A percentile compares a stretch with the other conserved stretches of the same genome.
Conservation (phyloP, 1,139 yeast genomes). For the Candida freyschussii region DNA sequence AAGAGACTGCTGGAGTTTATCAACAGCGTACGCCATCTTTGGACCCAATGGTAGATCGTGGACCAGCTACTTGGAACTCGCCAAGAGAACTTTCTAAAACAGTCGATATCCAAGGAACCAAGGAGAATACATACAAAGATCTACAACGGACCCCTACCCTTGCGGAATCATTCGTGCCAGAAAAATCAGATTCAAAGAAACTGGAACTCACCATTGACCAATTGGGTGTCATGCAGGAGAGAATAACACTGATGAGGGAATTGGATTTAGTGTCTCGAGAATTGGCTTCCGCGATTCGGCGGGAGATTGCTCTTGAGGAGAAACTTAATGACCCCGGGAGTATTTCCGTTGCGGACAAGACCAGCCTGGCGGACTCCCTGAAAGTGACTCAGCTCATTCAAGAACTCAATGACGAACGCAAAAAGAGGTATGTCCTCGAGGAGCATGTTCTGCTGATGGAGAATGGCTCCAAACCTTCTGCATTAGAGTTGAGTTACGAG, state of each 20-base stretch:
- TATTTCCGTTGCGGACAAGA: slow-evolving; percentile 23
- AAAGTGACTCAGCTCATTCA: slow-evolving; percentile 50
- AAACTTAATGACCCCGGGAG: slow-evolving; percentile 29
- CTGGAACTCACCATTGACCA: slow-evolving; percentile 52
- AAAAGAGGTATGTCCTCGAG: slow-evolving; percentile 62
- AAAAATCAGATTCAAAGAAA: slow-evolving; percentile 16
- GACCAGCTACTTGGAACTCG: too few species aligned
- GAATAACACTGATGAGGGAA: slow-evolving; percentile 54
- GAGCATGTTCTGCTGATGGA: slow-evolving; percentile 58
- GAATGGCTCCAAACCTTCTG: slow-evolving; percentile 47
- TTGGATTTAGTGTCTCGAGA: slow-evolving; percentile 65
- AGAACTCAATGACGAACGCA: slow-evolving; percentile 57
- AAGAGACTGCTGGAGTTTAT: too few species aligned
- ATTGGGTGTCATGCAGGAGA: slow-evolving; percentile 55
- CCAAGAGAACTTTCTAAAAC: too few species aligned
- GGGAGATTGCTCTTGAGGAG: slow-evolving; percentile 58
- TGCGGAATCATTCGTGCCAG: slow-evolving; percentile 18
- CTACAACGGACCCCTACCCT: too few species aligned
- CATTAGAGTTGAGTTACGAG: slow-evolving; percentile 52
- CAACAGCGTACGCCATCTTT: too few species aligned
- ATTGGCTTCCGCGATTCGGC: slow-evolving; percentile 61
- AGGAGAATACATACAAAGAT: too few species aligned
- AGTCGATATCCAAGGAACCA: too few species aligned
- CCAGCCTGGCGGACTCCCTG: slow-evolving; percentile 40
- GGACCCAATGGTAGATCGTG: too few species aligned